A percentile compares a stretch with the other conserved stretches of the same genome.
These are phyloP conservation scores for Venturia oleaginea DNA, from an alignment of 2,329 filamentous ascomycete species.

Conservation along the genomic window DNA sequence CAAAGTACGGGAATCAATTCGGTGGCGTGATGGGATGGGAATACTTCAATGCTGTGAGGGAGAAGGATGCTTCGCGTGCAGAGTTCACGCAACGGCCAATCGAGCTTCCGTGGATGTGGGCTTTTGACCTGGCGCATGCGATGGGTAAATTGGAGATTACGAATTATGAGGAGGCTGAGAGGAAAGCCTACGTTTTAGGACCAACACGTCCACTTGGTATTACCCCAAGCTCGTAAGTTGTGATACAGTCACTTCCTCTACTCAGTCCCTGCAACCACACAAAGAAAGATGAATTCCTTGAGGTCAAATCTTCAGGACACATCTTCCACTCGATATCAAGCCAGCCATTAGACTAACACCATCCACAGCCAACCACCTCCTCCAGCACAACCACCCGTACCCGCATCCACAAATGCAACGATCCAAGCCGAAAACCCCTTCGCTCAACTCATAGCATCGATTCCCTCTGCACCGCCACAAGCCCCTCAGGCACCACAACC, in stretches of 20 bases:
- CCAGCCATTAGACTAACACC: neutral
- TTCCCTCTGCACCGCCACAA: constrained; percentile 1
- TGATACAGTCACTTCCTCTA: no score
- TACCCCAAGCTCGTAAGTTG: neutral
- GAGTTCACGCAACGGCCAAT: neutral
- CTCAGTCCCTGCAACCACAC: no score
- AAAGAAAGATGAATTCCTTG: no score
- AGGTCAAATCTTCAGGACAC: no score
- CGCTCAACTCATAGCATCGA: neutral
- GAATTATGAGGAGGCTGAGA: constrained; percentile 22
- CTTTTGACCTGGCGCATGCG: constrained; percentile 22
- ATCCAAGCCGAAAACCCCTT: constrained; percentile 3
- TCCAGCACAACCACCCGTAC: neutral
- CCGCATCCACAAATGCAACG: neutral
- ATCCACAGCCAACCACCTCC: neutral
- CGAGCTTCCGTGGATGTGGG: neutral
- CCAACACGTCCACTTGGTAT: neutral
- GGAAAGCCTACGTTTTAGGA: constrained; percentile 29
- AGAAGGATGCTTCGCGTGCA: constrained; percentile 15
- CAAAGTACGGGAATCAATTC: constrained; percentile 50
- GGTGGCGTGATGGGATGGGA: constrained; percentile 94
- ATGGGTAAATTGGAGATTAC: constrained; percentile 17
- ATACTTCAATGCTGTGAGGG: constrained; percentile 65
- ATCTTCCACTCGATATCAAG: neutral
- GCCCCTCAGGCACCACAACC: constrained; percentile 23